phyloP scores from a whole-genome alignment of 768 basidiomycete genomes.

The Rhizopogon vesiculosus region DNA sequence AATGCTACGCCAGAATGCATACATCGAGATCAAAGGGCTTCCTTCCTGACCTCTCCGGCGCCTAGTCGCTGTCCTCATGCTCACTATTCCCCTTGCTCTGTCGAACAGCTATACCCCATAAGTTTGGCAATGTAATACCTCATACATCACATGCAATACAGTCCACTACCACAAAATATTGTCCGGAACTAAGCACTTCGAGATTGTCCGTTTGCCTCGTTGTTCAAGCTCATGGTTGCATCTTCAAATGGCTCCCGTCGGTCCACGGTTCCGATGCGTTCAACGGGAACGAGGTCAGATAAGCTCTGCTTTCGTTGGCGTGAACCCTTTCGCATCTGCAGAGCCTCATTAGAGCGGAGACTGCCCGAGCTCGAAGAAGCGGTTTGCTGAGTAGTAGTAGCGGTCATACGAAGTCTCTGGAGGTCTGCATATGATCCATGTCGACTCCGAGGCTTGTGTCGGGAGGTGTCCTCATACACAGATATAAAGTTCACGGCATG shows the following conservation, averaged over 20 bases:
- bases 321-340: constrained; percentile 41
- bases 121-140: constrained; percentile 23
- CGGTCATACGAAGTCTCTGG: constrained; percentile 53
- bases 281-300: constrained; percentile 58
- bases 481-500: constrained; percentile 72
- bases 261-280: constrained; percentile 57
- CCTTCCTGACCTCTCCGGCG: constrained; percentile 21
- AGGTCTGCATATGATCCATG: constrained; percentile 80
- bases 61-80: neutral
- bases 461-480: constrained; percentile 38
- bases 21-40: constrained; percentile 36
- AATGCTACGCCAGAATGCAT: constrained; percentile 33
- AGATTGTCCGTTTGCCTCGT: constrained; percentile 44
- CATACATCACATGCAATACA: constrained; percentile 16
- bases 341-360: constrained; percentile 24
- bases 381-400: constrained; percentile 9
- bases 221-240: constrained; percentile 64
- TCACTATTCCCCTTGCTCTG: neutral
- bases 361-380: constrained; percentile 10
- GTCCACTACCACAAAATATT: constrained; percentile 15
- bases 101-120: constrained; percentile 9
- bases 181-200: constrained; percentile 12
- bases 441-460: constrained; percentile 51
- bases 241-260: constrained; percentile 53
- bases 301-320: constrained; percentile 60